Evolutionary conservation across 1,284 basidiomycete genomes (phyloP).

Genomic region (Puccinia coronata): DNA sequence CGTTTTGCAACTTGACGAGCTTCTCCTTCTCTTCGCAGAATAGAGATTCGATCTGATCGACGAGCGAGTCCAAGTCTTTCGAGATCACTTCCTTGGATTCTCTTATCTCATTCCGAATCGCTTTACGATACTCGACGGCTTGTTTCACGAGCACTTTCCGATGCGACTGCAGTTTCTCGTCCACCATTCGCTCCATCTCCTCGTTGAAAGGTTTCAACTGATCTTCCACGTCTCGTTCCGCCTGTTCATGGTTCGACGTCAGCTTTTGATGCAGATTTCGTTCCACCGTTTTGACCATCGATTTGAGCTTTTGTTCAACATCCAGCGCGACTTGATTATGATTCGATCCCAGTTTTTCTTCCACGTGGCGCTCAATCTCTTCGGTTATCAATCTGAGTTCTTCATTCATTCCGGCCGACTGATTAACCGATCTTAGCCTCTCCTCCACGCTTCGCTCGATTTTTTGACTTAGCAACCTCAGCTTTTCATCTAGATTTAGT

Average conservation of each 20-base stretch:
- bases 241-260: background rate
- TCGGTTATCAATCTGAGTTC: too few species aligned
- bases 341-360: background rate
- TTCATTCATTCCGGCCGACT: too few species aligned
- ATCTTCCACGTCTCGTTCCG: background rate
- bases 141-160: background rate
- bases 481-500: background rate
- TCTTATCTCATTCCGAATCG: background rate
- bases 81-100: background rate
- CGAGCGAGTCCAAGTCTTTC: background rate
- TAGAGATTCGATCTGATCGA: slow-evolving; percentile 25
- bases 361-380: too few species aligned
- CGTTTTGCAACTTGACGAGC: background rate
- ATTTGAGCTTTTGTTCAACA: background rate
- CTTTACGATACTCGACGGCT: background rate
- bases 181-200: background rate
- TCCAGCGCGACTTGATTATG: background rate
- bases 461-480: background rate
- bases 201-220: background rate
- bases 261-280: background rate
- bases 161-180: background rate
- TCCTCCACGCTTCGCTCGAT: background rate
- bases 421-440: too few species aligned
- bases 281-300: background rate
- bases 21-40: background rate